Percentiles rank a stretch among this genome's conserved stretches.
Evolutionary conservation across 2,329 filamentous ascomycete species (phyloP).

Genomic region (Sclerotinia glacialis): DNA sequence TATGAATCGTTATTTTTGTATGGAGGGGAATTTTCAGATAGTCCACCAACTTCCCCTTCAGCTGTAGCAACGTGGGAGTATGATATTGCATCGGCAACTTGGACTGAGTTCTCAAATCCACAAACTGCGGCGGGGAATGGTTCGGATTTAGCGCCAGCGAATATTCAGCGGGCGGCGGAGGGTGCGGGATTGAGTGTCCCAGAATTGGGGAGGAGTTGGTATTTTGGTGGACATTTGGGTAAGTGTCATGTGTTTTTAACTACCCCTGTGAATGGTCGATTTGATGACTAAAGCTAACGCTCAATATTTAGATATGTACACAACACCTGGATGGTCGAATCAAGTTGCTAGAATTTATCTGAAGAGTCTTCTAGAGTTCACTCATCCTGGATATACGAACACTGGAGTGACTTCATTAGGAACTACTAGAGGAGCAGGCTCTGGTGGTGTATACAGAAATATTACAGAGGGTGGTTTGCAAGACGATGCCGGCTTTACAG

Average conservation of each 20-base stretch:
- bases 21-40: conserved; percentile 70
- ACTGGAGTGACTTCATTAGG: conserved; percentile 56
- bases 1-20: conserved; percentile 69
- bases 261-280: neutral
- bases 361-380: conserved; percentile 73
- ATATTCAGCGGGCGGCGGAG: conserved; percentile 68
- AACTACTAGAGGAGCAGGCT: conserved; percentile 54
- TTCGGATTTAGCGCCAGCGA: conserved; percentile 53
- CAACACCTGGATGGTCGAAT: conserved; percentile 63
- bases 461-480: conserved; percentile 71
- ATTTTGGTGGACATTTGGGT: conserved; percentile 67
- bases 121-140: conserved; percentile 62
- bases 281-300: neutral
- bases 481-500: conserved; percentile 62
- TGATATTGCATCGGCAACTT: conserved; percentile 55
- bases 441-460: conserved; percentile 66
- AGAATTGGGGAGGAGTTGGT: conserved; percentile 68
- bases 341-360: conserved; percentile 64
- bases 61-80: conserved; percentile 69
- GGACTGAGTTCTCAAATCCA: conserved; percentile 62
- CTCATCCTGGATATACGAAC: conserved; percentile 68
- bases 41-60: conserved; percentile 53
- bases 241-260: neutral
- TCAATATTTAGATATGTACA: conserved; percentile 45
- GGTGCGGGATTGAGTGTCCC: conserved; percentile 70